Conservation (phyloP, 495 filamentous ascomycete genomes). For the Hyaloscypha finlandica region DNA sequence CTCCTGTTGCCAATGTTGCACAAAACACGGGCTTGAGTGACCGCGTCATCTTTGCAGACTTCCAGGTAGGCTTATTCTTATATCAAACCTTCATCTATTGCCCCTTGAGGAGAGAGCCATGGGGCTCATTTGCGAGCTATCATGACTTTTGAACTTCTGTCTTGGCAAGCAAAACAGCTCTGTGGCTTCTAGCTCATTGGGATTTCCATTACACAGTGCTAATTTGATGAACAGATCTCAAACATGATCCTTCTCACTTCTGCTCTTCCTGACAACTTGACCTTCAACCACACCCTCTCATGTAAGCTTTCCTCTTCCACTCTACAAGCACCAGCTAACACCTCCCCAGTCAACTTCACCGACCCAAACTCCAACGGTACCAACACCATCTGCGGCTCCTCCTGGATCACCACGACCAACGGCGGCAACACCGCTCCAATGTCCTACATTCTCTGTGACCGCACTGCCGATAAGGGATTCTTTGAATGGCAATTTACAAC, state of each 20-base stretch:
- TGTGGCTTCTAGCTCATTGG: background rate
- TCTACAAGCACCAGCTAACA: background rate
- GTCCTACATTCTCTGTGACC: slow-evolving; percentile 10
- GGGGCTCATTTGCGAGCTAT: background rate
- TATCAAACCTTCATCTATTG: background rate
- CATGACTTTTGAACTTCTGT: background rate
- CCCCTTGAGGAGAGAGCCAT: background rate
- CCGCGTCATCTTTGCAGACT: background rate
- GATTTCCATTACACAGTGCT: background rate
- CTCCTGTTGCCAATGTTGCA: background rate
- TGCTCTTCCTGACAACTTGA: background rate
- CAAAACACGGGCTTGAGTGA: background rate
- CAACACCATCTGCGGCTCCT: slow-evolving; percentile 8
- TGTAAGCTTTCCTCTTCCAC: background rate
- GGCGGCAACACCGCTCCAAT: slow-evolving; percentile 9
- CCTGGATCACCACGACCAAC: slow-evolving; percentile 14
- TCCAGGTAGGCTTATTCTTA: background rate
- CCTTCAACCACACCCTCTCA: background rate
- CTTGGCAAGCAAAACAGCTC: background rate
- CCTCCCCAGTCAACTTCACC: slow-evolving; percentile 19
- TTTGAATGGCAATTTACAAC: slow-evolving; percentile 19
- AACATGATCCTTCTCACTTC: background rate
- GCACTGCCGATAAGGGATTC: slow-evolving; percentile 1
- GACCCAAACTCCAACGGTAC: slow-evolving; percentile 29
- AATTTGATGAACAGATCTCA: background rate